Base-by-base conservation (phyloP, 2,329 filamentous ascomycete genomes). In the Ascochyta viciae-villosae region DNA sequence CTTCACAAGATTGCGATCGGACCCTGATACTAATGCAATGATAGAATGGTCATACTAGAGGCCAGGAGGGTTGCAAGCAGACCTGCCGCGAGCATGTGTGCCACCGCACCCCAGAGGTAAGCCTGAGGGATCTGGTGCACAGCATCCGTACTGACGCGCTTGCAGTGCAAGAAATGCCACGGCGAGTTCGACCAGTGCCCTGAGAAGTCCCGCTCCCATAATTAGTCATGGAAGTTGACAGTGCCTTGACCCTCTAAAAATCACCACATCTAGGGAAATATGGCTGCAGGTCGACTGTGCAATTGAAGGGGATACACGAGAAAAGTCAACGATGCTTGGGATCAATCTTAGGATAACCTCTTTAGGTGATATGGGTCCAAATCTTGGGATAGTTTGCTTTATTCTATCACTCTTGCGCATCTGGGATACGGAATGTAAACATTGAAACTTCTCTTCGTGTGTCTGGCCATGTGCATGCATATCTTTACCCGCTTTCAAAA, bases 71-170 rank as follows among this genome's bases (percentile, higher is more conserved):
- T 35, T 58, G 55, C 37, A 37, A 42, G 45, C 50, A 58, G 37
- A 46, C 50, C 39, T 54, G 55, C 41, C 55, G 45, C 34, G 45
- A 58, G 33, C 55, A 58, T 12, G 55, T 58, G 34, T 58, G 55
- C 38, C 55, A 58, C 38, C 55, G 55, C 34, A 58, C 40, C 1
- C 50, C 55, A n/a, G 40, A 48, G 49, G 55, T 47, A 23, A 33
- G 37, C 33, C 15, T 9, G 16, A 33, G 33, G 2, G 2, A 4
- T 8, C 8, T 6, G 10, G 16, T 12, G 5, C 2, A 4, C 23
- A 3, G 33, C 7, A 1, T 26, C 7, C 33, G 9, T 40, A 16
- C 46, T 54, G 26, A 54, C 24, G 6, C 26, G 7, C 10, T 12
- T 40, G 13, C 13, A 58, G 50, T 58, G 55, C 29, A 58, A 39